Evolutionary conservation across 2,329 filamentous ascomycete genomes (phyloP).

Genomic region (Colletotrichum cordylinicola): DNA sequence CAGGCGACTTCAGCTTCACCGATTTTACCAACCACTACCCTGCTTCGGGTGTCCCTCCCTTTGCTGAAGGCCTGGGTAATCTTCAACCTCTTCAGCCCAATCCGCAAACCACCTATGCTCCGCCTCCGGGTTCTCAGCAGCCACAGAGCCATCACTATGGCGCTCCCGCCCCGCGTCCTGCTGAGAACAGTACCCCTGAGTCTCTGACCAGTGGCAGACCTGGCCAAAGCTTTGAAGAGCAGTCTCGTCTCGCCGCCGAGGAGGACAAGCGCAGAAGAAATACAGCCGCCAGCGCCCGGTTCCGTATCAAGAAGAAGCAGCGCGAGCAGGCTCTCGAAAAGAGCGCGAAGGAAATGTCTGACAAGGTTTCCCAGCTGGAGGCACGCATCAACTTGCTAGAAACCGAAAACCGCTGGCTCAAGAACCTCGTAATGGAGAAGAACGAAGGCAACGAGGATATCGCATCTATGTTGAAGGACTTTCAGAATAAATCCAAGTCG

Average conservation of each 20-base stretch:
- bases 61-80: conserved; percentile 45
- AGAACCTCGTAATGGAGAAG: conserved; percentile 83
- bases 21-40: conserved; percentile 58
- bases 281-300: conserved; percentile 86
- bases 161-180: conserved; percentile 29
- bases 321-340: conserved; percentile 85
- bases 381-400: conserved; percentile 77
- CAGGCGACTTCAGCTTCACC: conserved; percentile 64
- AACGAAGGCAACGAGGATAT: conserved; percentile 68
- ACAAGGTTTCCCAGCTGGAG: conserved; percentile 77
- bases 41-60: conserved; percentile 30
- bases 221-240: conserved; percentile 70
- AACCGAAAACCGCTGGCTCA: conserved; percentile 83
- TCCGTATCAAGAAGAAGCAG: conserved; percentile 96
- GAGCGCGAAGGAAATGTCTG: conserved; percentile 81
- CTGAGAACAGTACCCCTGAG: conserved; percentile 55
- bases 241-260: conserved; percentile 76
- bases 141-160: conserved; percentile 33
- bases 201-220: conserved; percentile 39
- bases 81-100: conserved; percentile 59
- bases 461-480: conserved; percentile 57
- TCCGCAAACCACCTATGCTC: conserved; percentile 51
- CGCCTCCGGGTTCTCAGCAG: conserved; percentile 37
- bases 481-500: conserved; percentile 40
- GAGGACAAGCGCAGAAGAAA: conserved; percentile 91